Base-by-base conservation (phyloP, 441 rosid genomes). In the Flueggea neowawraea region DNA sequence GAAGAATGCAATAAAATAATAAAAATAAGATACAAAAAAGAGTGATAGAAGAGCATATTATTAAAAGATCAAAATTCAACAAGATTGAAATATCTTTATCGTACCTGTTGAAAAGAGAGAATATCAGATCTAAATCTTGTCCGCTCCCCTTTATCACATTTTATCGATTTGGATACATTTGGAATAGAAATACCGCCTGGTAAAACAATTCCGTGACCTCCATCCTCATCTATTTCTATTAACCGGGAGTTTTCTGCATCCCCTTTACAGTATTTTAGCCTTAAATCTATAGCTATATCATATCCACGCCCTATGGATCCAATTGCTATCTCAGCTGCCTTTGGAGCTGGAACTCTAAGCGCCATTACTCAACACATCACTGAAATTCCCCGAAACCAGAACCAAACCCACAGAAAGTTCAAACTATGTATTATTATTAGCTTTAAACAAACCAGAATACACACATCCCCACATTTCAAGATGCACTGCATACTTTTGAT, bases 51-150 rank as follows among this genome's bases (percentile, higher is more conserved):
- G 36, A 2, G 12, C 32, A 50, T 7, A 57, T 6, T 36, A 28
- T 52, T 7, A 32, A 54, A 36, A 36, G 7, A 5, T 36, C 41
- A 47, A 47, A 47, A 9, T 9, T 14, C 5, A 10, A 47, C 50
- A 10, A 9, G n/a, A 47, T 10, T 10, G 50, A 47, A 43, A 43
- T 6, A 43, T 43, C 8, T 1, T 43, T 6, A 43, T 43, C 10
- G 45, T 43, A 95, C 98, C 97, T 95, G 99, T 68, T 88, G 96
- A 67, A 89, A 95, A 69, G 98, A 81, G 57, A 88, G 82, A 68
- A 85, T 84, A 74, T 90, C 97, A 13, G 98, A 95, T 73, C 83
- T 75, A 67, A 88, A 86, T 58, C 97, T 71, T 43, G 74, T 86
- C 22, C 86, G 82, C 74, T 89, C 96, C 16, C 99, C 97, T 82